phyloP scores from a whole-genome alignment of 2,329 filamentous ascomycete species.

The Lasiodiplodia citricola region DNA sequence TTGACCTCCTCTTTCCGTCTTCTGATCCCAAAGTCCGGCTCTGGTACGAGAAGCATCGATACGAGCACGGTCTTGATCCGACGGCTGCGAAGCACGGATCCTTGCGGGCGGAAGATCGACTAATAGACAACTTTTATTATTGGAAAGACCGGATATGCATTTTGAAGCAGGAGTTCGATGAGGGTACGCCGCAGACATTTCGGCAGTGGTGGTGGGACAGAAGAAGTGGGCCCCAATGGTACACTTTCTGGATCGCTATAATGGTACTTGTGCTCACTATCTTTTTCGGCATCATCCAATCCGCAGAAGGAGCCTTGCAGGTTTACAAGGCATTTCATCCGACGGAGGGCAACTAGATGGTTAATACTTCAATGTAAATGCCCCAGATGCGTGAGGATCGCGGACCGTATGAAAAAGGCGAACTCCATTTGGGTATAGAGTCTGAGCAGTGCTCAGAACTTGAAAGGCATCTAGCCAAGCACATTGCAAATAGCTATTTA shows the following conservation, averaged over 20 bases:
- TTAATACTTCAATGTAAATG: background rate
- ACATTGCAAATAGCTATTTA: background rate
- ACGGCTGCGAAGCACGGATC: slow-evolving; percentile 36
- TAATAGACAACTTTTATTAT: slow-evolving; percentile 41
- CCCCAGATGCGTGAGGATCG: background rate
- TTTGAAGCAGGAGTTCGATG: slow-evolving; percentile 51
- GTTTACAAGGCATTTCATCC: slow-evolving; percentile 34
- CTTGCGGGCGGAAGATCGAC: slow-evolving; percentile 41
- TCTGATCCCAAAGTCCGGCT: slow-evolving; percentile 32
- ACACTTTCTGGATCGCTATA: slow-evolving; percentile 55
- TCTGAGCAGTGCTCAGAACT: slow-evolving; percentile 11
- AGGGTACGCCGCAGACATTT: slow-evolving; percentile 43
- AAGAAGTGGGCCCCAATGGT: slow-evolving; percentile 52
- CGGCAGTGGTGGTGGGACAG: slow-evolving; percentile 53
- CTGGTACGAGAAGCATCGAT: slow-evolving; percentile 33
- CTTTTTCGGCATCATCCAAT: slow-evolving; percentile 52
- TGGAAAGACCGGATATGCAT: slow-evolving; percentile 53
- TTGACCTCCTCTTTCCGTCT: slow-evolving; percentile 46
- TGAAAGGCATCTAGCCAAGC: slow-evolving; percentile 4
- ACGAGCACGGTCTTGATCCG: slow-evolving; percentile 34
- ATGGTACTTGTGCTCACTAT: slow-evolving; percentile 42
- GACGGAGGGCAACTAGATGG: background rate
- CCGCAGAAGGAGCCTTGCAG: slow-evolving; percentile 50
- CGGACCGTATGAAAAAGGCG: background rate
- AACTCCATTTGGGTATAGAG: slow-evolving; percentile 26